A percentile compares a stretch with the other conserved stretches of the same genome.
These are phyloP conservation scores for Phaffia tasmanica DNA, from an alignment of 768 basidiomycete genomes.

Conservation along the genomic window DNA sequence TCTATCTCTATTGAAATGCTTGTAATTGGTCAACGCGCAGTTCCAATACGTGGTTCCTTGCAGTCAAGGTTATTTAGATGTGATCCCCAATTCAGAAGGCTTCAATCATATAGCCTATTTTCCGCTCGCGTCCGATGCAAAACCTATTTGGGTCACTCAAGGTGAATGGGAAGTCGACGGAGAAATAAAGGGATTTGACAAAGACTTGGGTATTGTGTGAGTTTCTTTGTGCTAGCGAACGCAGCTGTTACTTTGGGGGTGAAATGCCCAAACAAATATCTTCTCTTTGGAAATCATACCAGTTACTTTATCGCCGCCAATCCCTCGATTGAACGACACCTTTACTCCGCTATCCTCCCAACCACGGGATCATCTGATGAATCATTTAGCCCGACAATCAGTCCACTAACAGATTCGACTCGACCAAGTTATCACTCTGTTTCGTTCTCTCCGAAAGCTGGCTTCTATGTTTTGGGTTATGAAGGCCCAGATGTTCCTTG, in stretches of 20 bases:
- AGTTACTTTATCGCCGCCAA: constrained; percentile 85
- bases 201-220: constrained; percentile 57
- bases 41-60: constrained; percentile 4
- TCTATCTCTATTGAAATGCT: no score
- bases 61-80: constrained; percentile 64
- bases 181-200: constrained; percentile 61
- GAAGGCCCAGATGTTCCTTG: constrained; percentile 72
- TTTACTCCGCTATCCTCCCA: constrained; percentile 71
- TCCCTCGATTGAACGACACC: constrained; percentile 67
- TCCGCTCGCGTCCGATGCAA: constrained; percentile 55
- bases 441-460: constrained; percentile 71
- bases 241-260: no score
- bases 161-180: constrained; percentile 84
- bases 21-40: no score
- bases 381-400: constrained; percentile 26
- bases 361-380: constrained; percentile 40
- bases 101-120: constrained; percentile 90
- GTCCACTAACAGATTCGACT: constrained; percentile 34
- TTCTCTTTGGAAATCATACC: not conserved
- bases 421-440: constrained; percentile 51
- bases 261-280: no score
- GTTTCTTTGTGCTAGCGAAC: constrained; percentile 32
- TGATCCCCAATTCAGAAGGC: constrained; percentile 69
- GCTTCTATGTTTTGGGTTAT: constrained; percentile 72
- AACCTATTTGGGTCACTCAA: constrained; percentile 58